These are phyloP conservation scores for Psophocarpus tetragonolobus DNA, from an alignment of 306 rosid species.

Conservation along the genomic window DNA sequence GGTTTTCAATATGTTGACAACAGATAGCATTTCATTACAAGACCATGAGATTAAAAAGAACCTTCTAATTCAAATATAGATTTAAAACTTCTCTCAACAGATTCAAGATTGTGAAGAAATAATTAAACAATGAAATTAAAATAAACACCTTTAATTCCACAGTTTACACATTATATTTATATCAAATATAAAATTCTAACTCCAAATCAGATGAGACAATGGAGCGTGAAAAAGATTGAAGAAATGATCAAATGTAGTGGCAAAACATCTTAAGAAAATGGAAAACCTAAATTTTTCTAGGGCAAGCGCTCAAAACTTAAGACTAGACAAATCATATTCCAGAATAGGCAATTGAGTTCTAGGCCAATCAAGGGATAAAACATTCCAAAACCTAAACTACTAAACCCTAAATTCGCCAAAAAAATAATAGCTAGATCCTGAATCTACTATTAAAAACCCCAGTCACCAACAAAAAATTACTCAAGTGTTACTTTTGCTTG, in stretches of 20 bases:
- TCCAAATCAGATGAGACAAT: neutral
- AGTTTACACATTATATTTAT: neutral
- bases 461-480: neutral
- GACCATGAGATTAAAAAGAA: constrained; percentile 27
- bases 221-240: neutral
- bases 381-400: neutral
- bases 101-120: constrained; percentile 17
- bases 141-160: neutral
- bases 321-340: neutral
- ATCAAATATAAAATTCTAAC: constrained; percentile 2
- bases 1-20: constrained; percentile 30
- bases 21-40: constrained; percentile 17
- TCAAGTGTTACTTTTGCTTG: constrained; percentile 15
- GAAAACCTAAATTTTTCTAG: neutral
- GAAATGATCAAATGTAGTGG: neutral
- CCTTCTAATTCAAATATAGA: constrained; percentile 6
- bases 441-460: constrained; percentile 18
- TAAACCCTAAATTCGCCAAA: neutral
- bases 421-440: neutral
- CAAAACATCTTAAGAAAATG: constrained; percentile 16
- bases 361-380: constrained; percentile 9
- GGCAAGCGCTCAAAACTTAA: neutral
- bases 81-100: constrained; percentile 13
- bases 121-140: constrained; percentile 4
- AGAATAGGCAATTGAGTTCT: neutral